Evolutionary conservation across 2,329 filamentous ascomycete genomes (phyloP), one percentile per base, ranked within the genome.

Genomic region (Nothopassalora personata): DNA sequence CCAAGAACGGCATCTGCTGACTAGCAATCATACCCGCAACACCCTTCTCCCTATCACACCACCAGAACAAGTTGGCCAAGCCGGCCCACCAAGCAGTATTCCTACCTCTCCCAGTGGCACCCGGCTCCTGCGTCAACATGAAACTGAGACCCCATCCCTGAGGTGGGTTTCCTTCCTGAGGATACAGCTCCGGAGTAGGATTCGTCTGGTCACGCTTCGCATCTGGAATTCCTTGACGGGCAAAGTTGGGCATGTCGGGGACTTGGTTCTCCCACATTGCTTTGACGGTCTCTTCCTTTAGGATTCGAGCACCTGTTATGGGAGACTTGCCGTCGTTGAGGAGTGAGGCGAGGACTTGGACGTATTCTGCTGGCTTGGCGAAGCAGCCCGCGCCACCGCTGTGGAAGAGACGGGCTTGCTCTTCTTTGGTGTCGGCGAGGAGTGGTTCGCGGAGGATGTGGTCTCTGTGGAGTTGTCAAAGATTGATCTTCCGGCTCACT

Each of bases 261-360:
- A 74, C 46, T 33, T 58, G 56, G 34, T 58, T 87, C 55, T 74
- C 76, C 70, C 85, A 88, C 83, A 89, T 86, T n/a, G 55, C 72
- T 10, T 85, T 78, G 0, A 90, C 81, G 0, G 85, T 87, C 31
- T 78, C 74, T 15, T 79, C 75, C 18, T 77, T 74, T 5, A 90
- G 76, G 34, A 90, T 79, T 53, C 77, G 75, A 0, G 71, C 69
- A 1, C 81, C 80, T 0, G 84, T 88, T 0, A 66, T 76, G 0
- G 86, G 83, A 31, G 80, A 84, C 0, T 75, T 81, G 49, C 87
- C 87, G 60, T 86, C 75, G 68, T 90, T 90, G 27, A 89, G 73
- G 1, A 90, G 73, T 0, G 80, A 77, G 0, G 83, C 79, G 3
- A 90, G 77, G 27, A 89, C 78, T 83, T 84, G 79, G 57, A 77